Conservation (phyloP, 495 filamentous ascomycete genomes). For the Trichoderma erinaceum region DNA sequence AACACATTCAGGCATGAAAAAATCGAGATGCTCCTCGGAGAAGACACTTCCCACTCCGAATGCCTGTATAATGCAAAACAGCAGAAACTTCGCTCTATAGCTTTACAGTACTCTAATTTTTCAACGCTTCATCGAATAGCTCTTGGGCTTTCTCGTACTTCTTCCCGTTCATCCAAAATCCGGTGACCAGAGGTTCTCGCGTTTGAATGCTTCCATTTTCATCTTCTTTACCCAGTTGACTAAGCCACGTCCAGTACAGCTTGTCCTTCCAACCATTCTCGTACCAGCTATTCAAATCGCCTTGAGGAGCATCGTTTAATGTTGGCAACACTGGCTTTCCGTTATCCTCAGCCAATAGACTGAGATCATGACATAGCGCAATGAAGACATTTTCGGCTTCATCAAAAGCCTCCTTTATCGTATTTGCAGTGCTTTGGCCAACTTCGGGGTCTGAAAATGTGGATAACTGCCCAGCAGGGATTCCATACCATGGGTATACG, state of each 20-base stretch:
- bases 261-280: not conserved
- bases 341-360: not conserved
- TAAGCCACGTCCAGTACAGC: not conserved
- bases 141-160: not conserved
- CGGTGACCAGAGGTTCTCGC: not conserved
- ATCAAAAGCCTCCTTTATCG: not conserved
- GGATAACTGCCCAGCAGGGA: not conserved
- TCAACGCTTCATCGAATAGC: not conserved
- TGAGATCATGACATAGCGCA: not conserved
- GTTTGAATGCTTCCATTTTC: not conserved
- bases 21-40: too few relatives aligned
- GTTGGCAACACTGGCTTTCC: not conserved
- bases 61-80: too few relatives aligned
- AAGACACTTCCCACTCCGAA: too few relatives aligned
- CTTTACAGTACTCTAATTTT: not conserved
- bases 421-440: not conserved
- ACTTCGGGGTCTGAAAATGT: not conserved
- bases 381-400: not conserved
- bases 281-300: not conserved
- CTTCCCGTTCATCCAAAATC: not conserved
- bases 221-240: not conserved
- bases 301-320: not conserved
- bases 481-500: not conserved
- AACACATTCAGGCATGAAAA: too few relatives aligned
- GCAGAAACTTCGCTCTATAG: not conserved